A percentile compares a stretch with the other conserved stretches of the same genome.
phyloP scores from a whole-genome alignment of 2,329 filamentous ascomycete genomes.

The Fusarium austroafricanum region DNA sequence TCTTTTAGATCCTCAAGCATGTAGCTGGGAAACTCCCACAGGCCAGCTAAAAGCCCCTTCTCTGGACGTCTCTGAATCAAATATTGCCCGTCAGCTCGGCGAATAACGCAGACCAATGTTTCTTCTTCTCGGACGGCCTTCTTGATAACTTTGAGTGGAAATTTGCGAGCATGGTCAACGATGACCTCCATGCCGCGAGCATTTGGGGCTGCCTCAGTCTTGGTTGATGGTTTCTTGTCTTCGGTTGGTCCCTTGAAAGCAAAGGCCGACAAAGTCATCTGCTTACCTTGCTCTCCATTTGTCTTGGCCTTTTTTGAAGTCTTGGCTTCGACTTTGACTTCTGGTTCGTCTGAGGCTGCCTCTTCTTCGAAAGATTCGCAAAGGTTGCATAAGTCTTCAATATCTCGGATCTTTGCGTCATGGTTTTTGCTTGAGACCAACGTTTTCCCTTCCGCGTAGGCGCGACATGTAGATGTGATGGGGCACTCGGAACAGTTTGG shows the following conservation, averaged over 20 bases:
- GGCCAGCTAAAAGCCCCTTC: constrained; percentile 64
- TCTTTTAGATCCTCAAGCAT: constrained; percentile 46
- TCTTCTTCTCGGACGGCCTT: constrained; percentile 65
- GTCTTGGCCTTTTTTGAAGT: constrained; percentile 22
- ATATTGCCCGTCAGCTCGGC: constrained; percentile 56
- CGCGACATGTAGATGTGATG: constrained; percentile 62
- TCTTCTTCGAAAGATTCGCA: constrained; percentile 61
- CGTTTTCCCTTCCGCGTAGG: constrained; percentile 60
- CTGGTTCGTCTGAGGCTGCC: constrained; percentile 37
- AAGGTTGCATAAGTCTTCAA: constrained; percentile 63
- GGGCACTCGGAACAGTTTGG: constrained; percentile 67
- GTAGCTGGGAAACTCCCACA: constrained; percentile 68
- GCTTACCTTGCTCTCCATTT: constrained; percentile 28
- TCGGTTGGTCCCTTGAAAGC: constrained; percentile 44
- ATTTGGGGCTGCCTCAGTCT: constrained; percentile 20
- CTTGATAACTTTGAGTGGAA: constrained; percentile 63
- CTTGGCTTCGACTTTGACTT: constrained; percentile 11
- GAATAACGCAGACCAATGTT: constrained; percentile 65
- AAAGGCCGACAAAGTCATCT: constrained; percentile 53
- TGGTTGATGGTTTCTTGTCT: constrained; percentile 13
- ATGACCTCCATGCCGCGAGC: constrained; percentile 50
- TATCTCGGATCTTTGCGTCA: constrained; percentile 51
- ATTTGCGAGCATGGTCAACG: constrained; percentile 60
- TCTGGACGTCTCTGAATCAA: constrained; percentile 63
- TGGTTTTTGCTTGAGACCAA: constrained; percentile 40